These are phyloP conservation scores for Lachnellula subtilissima DNA, from an alignment of 2,329 filamentous ascomycete species.

Conservation along the genomic window DNA sequence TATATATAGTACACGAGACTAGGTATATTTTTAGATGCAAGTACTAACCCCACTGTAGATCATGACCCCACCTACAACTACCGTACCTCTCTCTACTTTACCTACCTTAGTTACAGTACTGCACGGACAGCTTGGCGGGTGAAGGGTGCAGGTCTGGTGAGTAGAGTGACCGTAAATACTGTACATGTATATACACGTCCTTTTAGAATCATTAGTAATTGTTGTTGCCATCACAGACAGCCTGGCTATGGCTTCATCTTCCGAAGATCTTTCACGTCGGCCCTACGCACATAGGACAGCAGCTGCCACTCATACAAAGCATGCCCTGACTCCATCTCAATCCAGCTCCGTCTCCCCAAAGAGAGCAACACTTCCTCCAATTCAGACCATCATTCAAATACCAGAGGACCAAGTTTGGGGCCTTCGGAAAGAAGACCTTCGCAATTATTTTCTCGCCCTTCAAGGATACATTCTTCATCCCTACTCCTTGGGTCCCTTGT, in stretches of 20 bases:
- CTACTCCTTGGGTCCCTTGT: constrained; percentile 5
- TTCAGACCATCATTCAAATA: constrained; percentile 18
- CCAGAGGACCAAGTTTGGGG: constrained; percentile 22
- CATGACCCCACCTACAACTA: background rate
- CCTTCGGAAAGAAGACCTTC: constrained; percentile 23
- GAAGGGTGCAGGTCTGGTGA: background rate
- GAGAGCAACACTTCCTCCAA: background rate
- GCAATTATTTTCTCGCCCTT: constrained; percentile 21
- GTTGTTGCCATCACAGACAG: background rate
- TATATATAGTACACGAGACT: too few species aligned
- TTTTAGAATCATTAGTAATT: too few species aligned
- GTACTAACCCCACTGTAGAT: background rate
- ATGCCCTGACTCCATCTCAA: constrained; percentile 9
- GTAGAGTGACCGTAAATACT: too few species aligned
- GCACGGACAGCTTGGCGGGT: too few species aligned
- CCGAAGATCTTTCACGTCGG: background rate
- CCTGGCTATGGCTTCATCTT: background rate
- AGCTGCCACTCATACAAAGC: constrained; percentile 6
- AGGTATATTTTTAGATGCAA: too few species aligned
- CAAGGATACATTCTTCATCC: constrained; percentile 21
- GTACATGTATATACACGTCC: too few species aligned
- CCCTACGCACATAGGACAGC: background rate
- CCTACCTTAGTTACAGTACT: too few species aligned
- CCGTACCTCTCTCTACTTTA: too few species aligned
- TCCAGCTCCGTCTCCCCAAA: background rate